Evolutionary conservation across 164 flowering plant species (phyloP), one percentile per base, ranked within the genome.

Genomic region (Euptelea pleiosperma): DNA sequence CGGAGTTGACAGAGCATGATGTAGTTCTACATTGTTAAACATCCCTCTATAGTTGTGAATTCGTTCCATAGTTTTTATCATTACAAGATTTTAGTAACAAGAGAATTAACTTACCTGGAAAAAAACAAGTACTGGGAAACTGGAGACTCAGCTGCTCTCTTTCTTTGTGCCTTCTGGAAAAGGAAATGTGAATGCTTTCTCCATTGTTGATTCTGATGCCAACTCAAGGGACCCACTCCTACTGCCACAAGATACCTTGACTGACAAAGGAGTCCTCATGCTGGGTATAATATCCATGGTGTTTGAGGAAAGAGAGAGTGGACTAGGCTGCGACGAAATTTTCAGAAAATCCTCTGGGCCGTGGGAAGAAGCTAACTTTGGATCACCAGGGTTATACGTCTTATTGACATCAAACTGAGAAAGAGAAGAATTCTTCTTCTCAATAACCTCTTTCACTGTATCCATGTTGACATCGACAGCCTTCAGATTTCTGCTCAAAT

Each of bases 191-290:
- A 54, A 52, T 35, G 42, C 46, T 31, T 56, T 67, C 30, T 71
- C 76, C 14, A 24, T 50, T 15, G 10, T 25, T 25, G 55, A 55
- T 63, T 64, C 76, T 37, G 41, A 51, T 18, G 44, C 53, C 28
- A 39, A 24, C 25, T 49, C 71, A 15, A 26, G 28, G 15, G 44
- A 24, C n/a, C 14, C 61, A 36, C 56, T 55, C 19, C 19, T 58
- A 62, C 66, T 64, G 52, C 60, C 43, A n/a, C 61, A 57, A 31
- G 72, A 71, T 22, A 54, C 44, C 33, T 66, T 73, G 9, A 37
- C 73, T 18, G 68, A 36, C 24, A 74, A 61, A 31, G 80, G 79
- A 45, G 52, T 61, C 65, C 75, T 73, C 9, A 39, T 35, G 29
- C 22, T 45, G 16, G 52, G 31, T 28, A 57, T 14, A 52, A 46